Evolutionary conservation across 257 asterid genomes (phyloP), one percentile per base, ranked within the genome.

Genomic region (Salvia miltiorrhiza): DNA sequence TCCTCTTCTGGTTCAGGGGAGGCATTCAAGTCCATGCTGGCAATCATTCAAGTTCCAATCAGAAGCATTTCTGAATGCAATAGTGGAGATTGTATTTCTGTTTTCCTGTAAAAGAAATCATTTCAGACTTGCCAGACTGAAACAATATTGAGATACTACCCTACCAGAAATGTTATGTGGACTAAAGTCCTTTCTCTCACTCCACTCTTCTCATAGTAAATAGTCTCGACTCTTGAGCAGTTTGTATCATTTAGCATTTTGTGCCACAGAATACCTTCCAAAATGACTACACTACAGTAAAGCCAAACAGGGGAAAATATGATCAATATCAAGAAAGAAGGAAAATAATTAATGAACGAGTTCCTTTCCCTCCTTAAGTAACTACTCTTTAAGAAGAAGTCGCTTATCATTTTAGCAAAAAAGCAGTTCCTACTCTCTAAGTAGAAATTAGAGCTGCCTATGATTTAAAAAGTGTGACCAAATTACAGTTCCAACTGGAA

Each of bases 1-100:
- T 94, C 97, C 13, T 91, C 97, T 78, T 94, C 98, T 50, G 96
- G 99, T 78, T 80, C 85, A 14, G 98, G 99, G 57, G 92, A 84
- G 57, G 74, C 99, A 85, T 94, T 94, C 82, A 94, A 86, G 85
- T 91, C 99, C 99, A 94, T 94, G 80, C 90, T 84, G 78, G 74
- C 81, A 73, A 80, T 76, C 81, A 84, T 70, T 86, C 86, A 84
- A 80, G 67, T 63, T 69, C 66, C 69, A 80, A 77, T 64, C 73
- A 75, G 78, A 75, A 82, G 69, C 96, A 84, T 87, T 76, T 71
- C 69, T 55, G 57, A 60, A 70, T 67, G 76, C 80, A 60, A 71
- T 56, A 63, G 52, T 13, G 57, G 37, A 61, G 45, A 79, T 9
- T 21, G 19, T 35, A 33, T 39, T 35, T 12, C n/a, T 41, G 53